Evolutionary conservation across 805 yeast species (phyloP), one percentile per base, ranked within the genome.

Genomic region (Candida odintsovae): DNA sequence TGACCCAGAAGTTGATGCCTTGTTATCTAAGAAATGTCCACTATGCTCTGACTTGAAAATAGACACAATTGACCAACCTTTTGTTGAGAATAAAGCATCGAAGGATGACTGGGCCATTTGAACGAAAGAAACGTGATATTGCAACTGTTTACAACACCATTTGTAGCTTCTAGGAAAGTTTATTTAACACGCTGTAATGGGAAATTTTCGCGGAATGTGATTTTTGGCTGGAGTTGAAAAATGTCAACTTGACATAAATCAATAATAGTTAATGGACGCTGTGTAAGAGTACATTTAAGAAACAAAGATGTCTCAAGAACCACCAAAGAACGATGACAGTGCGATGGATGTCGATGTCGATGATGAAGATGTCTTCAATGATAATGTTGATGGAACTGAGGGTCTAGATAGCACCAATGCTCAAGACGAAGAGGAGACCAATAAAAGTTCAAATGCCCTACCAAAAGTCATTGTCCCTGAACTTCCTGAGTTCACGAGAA

Each of bases 11-110:
- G 71, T 88, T 38, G 92, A 87, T 53, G 66, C 70, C 1, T 54
- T 86, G 16, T 62, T 87, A 20, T 68, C 80, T 0, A 73, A 75
- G 20, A 85, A 80, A 51, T 90, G 97, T 63, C 76, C 82, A 9
- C 64, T 88, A 11, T 90, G 97, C 62, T 82, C 88, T 48, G 95
- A 85, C 43, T 68, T 79, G 42, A 83, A 78, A 58, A 80, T 90
- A 46, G 82, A 78, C 43, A 73, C 76, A 15, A 73, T 90, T 40
- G 96, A 88, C 53, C 76, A 76, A 45, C 80, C 82, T 8, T 69
- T 88, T 33, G 72, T 66, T 31, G 71, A 70, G 38, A 71, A 65
- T 41, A 44, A 41, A 35, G 58, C 51, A 3, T 75, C 71, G 33
- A 62, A 66, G 7, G 59, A 58, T n/a, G 75, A 68, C 38, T 82